Conservation (phyloP, 2,329 filamentous ascomycete species). For the Cadophora sp. region DNA sequence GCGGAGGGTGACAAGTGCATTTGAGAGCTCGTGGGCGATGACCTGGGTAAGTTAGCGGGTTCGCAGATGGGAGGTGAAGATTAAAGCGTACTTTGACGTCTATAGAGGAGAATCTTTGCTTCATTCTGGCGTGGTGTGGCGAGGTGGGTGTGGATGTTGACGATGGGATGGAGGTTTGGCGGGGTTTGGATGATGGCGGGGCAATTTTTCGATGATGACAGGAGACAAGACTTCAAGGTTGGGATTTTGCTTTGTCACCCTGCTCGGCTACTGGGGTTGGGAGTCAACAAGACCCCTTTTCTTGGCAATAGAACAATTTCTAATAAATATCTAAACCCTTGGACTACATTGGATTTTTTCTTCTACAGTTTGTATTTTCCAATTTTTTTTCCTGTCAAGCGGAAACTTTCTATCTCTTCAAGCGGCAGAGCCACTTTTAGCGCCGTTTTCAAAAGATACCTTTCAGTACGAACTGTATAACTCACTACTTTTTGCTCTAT, state of each 20-base stretch:
- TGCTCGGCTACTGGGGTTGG: neutral
- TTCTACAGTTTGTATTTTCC: no score
- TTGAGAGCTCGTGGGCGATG: slow-evolving; percentile 90
- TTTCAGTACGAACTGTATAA: no score
- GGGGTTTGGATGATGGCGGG: slow-evolving; percentile 21
- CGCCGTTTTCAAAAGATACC: no score
- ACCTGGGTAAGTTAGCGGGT: slow-evolving; percentile 60
- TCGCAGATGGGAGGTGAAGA: neutral
- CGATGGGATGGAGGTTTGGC: neutral
- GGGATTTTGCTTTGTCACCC: neutral
- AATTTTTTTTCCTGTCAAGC: no score
- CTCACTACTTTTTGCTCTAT: no score
- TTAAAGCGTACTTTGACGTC: slow-evolving; percentile 69
- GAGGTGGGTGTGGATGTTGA: slow-evolving; percentile 10
- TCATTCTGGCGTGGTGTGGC: slow-evolving; percentile 57
- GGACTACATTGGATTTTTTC: no score
- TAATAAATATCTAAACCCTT: no score
- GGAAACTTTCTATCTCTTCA: no score
- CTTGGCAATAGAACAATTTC: no score
- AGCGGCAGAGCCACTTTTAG: no score
- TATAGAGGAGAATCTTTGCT: slow-evolving; percentile 80
- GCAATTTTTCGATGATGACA: slow-evolving; percentile 26
- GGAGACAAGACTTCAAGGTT: slow-evolving; percentile 8
- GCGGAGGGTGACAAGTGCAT: slow-evolving; percentile 76
- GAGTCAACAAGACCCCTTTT: neutral